These are phyloP conservation scores for Rhodotorula taiwanensis DNA, from an alignment of 768 basidiomycete species.

Conservation along the genomic window DNA sequence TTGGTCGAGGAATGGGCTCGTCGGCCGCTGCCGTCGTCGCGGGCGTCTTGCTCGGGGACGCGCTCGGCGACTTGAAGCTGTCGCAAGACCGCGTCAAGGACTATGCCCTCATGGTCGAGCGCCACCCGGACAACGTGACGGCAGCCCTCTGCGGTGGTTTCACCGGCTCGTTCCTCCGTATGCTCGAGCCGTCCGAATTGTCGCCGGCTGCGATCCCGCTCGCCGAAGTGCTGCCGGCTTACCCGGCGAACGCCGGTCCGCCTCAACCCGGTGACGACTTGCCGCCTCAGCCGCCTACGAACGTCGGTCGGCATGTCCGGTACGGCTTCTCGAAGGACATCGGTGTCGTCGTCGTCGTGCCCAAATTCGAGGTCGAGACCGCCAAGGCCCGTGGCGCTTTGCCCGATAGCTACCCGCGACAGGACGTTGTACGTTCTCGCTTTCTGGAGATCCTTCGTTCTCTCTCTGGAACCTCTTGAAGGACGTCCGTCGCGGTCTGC, in stretches of 20 bases:
- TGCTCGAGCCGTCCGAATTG: conserved; percentile 71
- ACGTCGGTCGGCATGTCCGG: conserved; percentile 88
- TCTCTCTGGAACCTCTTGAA: too few species aligned
- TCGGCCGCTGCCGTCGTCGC: conserved; percentile 99
- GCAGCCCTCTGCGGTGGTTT: conserved; percentile 95
- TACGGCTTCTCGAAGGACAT: conserved; percentile 79
- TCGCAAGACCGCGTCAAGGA: conserved; percentile 71
- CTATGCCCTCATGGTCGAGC: conserved; percentile 96
- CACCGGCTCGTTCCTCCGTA: conserved; percentile 88
- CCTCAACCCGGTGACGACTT: conserved; percentile 43
- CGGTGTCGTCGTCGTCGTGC: conserved; percentile 88
- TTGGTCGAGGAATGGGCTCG: conserved; percentile 93
- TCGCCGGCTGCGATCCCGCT: conserved; percentile 83
- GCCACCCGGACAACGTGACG: conserved; percentile 98
- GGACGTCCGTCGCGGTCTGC: too few species aligned
- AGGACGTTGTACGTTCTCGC: conserved; percentile 66
- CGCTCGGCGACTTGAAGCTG: conserved; percentile 68
- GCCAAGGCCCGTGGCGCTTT: conserved; percentile 86
- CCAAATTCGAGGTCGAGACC: conserved; percentile 90
- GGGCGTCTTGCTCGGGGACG: conserved; percentile 80
- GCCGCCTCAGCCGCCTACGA: conserved; percentile 77
- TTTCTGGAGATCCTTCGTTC: too few species aligned
- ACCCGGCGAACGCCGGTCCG: conserved; percentile 71
- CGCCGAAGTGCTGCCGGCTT: conserved; percentile 92
- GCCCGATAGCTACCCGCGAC: conserved; percentile 74